A percentile compares a stretch with the other conserved stretches of the same genome.
Evolutionary conservation across 768 basidiomycete species (phyloP).

Genomic region (Termitomyces titanicus): DNA sequence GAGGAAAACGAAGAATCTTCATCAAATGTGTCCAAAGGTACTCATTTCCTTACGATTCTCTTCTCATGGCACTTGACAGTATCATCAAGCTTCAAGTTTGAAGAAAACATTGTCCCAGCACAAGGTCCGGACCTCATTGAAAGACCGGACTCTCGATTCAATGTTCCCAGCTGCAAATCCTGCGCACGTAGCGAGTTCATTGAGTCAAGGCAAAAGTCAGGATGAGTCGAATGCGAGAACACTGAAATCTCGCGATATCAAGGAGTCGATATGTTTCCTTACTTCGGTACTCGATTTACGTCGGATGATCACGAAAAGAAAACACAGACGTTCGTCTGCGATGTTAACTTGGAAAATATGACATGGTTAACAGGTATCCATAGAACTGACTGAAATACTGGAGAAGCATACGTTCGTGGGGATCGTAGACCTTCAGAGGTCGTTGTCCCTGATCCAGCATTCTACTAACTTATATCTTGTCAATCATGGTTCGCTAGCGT

Average conservation of each 20-base stretch:
- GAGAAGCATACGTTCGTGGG: slow-evolving; percentile 91
- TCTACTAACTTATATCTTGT: slow-evolving; percentile 87
- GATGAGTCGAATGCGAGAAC: slow-evolving; percentile 16
- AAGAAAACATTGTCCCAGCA: slow-evolving; percentile 72
- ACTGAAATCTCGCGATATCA: slow-evolving; percentile 48
- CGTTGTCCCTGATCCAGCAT: slow-evolving; percentile 82
- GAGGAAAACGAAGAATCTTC: slow-evolving; percentile 25
- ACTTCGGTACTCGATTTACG: slow-evolving; percentile 73
- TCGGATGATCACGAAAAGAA: slow-evolving; percentile 49
- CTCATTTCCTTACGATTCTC: background rate
- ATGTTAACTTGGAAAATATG: background rate
- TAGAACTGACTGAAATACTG: slow-evolving; percentile 81
- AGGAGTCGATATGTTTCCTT: slow-evolving; percentile 73
- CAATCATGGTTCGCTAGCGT: slow-evolving; percentile 84
- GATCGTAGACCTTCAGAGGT: slow-evolving; percentile 72
- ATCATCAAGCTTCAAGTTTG: background rate
- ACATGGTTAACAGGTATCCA: background rate
- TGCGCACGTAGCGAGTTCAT: slow-evolving; percentile 31
- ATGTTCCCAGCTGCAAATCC: slow-evolving; percentile 80
- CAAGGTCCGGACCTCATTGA: slow-evolving; percentile 86
- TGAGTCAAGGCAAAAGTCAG: slow-evolving; percentile 15
- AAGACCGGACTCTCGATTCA: slow-evolving; percentile 90
- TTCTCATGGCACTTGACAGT: background rate
- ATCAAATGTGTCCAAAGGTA: slow-evolving; percentile 22
- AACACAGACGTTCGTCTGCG: slow-evolving; percentile 61